These are phyloP conservation scores for Leccinum pachyderme DNA, from an alignment of 1,284 basidiomycete species.

Conservation along the genomic window DNA sequence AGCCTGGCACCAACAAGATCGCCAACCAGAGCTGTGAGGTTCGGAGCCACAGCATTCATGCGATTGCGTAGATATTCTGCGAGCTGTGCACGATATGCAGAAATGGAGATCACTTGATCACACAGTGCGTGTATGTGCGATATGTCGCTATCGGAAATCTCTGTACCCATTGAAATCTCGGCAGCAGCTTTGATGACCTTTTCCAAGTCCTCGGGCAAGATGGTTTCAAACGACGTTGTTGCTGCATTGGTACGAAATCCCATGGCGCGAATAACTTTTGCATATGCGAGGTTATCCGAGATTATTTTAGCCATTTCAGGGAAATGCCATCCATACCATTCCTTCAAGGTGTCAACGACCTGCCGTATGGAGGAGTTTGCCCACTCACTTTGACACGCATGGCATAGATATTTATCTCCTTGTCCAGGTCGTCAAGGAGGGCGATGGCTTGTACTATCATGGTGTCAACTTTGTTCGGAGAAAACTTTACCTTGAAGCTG, in stretches of 20 bases:
- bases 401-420: slow-evolving; percentile 99
- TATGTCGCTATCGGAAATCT: slow-evolving; percentile 96
- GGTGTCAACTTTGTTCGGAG: slow-evolving; percentile 98
- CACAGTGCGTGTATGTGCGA: slow-evolving; percentile 92
- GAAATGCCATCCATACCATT: slow-evolving; percentile 99
- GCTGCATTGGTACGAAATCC: slow-evolving; percentile 94
- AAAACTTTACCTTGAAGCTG: slow-evolving; percentile 99
- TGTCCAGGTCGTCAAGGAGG: slow-evolving; percentile 97
- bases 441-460: slow-evolving; percentile 99
- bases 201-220: slow-evolving; percentile 95
- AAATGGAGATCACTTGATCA: slow-evolving; percentile 96
- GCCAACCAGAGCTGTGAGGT: slow-evolving; percentile 93
- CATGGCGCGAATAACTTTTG: slow-evolving; percentile 87
- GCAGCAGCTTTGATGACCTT: slow-evolving; percentile 89
- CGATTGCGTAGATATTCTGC: slow-evolving; percentile 95
- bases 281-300: slow-evolving; percentile 95
- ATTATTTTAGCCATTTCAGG: slow-evolving; percentile 99
- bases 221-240: slow-evolving; percentile 81
- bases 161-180: slow-evolving; percentile 98
- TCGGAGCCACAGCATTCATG: slow-evolving; percentile 97
- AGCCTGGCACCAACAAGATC: slow-evolving; percentile 95
- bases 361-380: not conserved
- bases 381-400: slow-evolving; percentile 91
- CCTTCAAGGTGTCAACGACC: slow-evolving; percentile 48
- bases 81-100: slow-evolving; percentile 90